A percentile compares a stretch with the other conserved stretches of the same genome.
Conservation (phyloP, 108 stramenopile genomes). For the Thalassiosira profunda region DNA sequence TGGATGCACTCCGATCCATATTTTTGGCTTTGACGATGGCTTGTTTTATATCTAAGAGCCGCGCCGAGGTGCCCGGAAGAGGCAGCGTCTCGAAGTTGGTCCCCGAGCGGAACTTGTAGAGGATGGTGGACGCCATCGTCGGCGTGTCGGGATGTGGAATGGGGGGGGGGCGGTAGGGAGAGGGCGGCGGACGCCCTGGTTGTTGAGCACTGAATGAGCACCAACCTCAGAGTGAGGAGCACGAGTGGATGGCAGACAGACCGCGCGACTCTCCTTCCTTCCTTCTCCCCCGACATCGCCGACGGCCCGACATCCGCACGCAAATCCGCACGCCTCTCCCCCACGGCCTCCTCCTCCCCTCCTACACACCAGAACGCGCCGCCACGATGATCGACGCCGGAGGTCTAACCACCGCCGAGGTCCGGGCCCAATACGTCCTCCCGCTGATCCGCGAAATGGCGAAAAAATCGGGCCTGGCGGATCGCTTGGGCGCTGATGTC, state of each 20-base stretch:
- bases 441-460: slow-evolving; percentile 13
- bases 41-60: slow-evolving; percentile 88
- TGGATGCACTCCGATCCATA: slow-evolving; percentile 45
- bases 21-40: slow-evolving; percentile 84
- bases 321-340: no score
- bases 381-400: slow-evolving; percentile 19
- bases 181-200: no score
- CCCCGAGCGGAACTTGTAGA: slow-evolving; percentile 88
- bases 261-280: no score
- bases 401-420: slow-evolving; percentile 20
- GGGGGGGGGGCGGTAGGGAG: no score
- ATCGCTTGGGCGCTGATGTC: slow-evolving; percentile 2
- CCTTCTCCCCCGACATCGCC: no score
- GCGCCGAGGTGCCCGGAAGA: slow-evolving; percentile 80
- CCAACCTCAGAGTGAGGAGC: no score
- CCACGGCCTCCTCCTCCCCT: no score
- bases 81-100: slow-evolving; percentile 82
- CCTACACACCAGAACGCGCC: no score
- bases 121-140: slow-evolving; percentile 81
- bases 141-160: no score
- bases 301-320: no score
- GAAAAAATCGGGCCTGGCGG: slow-evolving; percentile 16
- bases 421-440: slow-evolving; percentile 18
- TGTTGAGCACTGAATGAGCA: no score
- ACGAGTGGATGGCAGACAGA: no score